These are phyloP conservation scores for Lodderomyces parapsilosis DNA, from an alignment of 1,139 yeast species.

Conservation along the genomic window DNA sequence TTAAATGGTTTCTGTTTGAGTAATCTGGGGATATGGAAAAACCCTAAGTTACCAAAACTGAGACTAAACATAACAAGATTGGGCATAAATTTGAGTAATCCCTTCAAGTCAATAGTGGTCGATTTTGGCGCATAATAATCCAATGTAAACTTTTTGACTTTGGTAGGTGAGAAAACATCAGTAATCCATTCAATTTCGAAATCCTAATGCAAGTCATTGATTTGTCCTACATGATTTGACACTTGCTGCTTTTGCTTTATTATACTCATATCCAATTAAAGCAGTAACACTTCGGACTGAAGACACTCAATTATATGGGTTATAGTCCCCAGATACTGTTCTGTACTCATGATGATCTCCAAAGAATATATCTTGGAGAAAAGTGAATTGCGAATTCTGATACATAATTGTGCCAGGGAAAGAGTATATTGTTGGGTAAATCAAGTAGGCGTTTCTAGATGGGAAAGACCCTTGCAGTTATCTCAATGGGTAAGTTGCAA, in stretches of 20 bases:
- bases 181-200: background rate
- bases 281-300: background rate
- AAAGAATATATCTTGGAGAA: too few species aligned
- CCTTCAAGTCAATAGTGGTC: background rate
- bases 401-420: background rate
- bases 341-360: background rate
- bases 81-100: background rate
- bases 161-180: background rate
- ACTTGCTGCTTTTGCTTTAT: background rate
- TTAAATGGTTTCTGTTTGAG: background rate
- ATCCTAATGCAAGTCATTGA: background rate
- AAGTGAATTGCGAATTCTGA: too few species aligned
- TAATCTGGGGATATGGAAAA: background rate
- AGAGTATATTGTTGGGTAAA: background rate
- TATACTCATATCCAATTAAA: background rate
- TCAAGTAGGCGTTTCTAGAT: background rate
- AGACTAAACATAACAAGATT: background rate
- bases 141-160: background rate
- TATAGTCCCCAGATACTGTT: background rate
- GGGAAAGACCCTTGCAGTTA: background rate
- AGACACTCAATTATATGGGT: background rate
- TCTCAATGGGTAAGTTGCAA: background rate
- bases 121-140: background rate
- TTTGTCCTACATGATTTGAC: background rate
- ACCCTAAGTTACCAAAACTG: background rate